Base-by-base conservation (phyloP, 768 basidiomycete genomes). In the Mycena venus region DNA sequence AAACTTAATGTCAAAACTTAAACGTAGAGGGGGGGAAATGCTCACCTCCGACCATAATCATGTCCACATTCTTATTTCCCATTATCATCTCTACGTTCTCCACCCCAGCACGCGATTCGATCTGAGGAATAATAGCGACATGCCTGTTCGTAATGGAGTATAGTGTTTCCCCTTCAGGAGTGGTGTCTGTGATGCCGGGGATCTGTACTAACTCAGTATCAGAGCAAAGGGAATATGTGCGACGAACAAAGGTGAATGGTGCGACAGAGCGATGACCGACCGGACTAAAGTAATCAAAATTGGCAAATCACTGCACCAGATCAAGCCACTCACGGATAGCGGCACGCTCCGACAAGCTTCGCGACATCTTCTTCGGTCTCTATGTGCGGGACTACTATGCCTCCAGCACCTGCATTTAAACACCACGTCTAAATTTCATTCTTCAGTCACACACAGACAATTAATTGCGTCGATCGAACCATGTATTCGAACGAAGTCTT, bases 381-480 rank as follows among this genome's bases (percentile, higher is more conserved):
- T 3, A 49, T 47, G 59, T 73, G 72, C 10, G 66, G 72, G 25
- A 73, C 36, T n/a, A 73, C 44, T 12, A 73, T 66, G 2, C 56
- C 72, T 3, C 72, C 72, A 14, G 72, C 72, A 29, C 67, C 72
- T 36, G 72, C 66, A 49, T 73, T 53, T 25, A 73, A 7, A 15
- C 56, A 58, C 66, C 72, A 73, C n/a, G 53, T 21, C 67, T 68
- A 31, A 17, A 19, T 19, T 4, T 10, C 29, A 32, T 6, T 14
- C 17, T 32, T 32, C 14, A 17, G 29, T 32, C n/a, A n/a, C n/a
- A n/a, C n/a, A n/a, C n/a, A n/a, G 2, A 29, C 14, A 56, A 31
- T 31, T 7, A 15, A n/a, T n/a, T n/a, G n/a, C n/a, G 9, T 10
- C 11, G 23, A 55, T 8, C 23, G 29, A 32, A 38, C 63, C 7